Percentiles rank a stretch among this genome's conserved stretches.
These are phyloP conservation scores for Cyathus striatus DNA, from an alignment of 768 basidiomycete genomes.

Conservation along the genomic window DNA sequence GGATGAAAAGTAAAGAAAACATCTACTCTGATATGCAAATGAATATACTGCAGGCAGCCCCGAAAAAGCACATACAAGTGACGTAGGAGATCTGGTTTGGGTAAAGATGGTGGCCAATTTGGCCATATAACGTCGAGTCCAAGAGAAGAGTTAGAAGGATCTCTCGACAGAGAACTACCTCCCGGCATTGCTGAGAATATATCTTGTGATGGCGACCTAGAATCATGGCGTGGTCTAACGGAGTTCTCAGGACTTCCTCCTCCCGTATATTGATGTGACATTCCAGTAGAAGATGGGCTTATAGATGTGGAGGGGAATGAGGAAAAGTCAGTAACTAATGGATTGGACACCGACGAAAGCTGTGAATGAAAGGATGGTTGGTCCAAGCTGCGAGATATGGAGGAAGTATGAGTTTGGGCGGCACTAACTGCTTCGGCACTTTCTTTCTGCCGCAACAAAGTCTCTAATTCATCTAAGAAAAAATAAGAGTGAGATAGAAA, in stretches of 20 bases:
- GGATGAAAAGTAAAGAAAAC: slow-evolving; percentile 79
- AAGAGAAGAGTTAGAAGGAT: slow-evolving; percentile 10
- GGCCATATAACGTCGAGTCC: slow-evolving; percentile 42
- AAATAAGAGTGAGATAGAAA: no score
- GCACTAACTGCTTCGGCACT: slow-evolving; percentile 9
- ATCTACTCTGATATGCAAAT: slow-evolving; percentile 45
- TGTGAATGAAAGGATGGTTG: slow-evolving; percentile 3
- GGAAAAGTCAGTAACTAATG: slow-evolving; percentile 2
- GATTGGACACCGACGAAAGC: background rate
- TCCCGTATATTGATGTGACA: slow-evolving; percentile 7
- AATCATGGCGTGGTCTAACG: slow-evolving; percentile 12
- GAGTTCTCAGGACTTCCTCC: slow-evolving; percentile 3
- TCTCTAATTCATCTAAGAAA: slow-evolving; percentile 65
- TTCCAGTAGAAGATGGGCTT: slow-evolving; percentile 5
- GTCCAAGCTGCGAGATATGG: no score
- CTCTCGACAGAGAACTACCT: slow-evolving; percentile 8
- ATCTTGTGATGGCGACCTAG: slow-evolving; percentile 19
- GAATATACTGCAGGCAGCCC: no score
- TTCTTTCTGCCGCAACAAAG: slow-evolving; percentile 57
- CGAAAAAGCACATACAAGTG: slow-evolving; percentile 49
- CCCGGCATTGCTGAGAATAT: slow-evolving; percentile 8
- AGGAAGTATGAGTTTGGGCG: no score
- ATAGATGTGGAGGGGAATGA: slow-evolving; percentile 2
- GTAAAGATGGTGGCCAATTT: slow-evolving; percentile 61
- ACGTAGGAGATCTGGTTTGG: slow-evolving; percentile 53